Evolutionary conservation across 2,329 filamentous ascomycete genomes (phyloP).

Genomic region (Dactylellina drechsleri): DNA sequence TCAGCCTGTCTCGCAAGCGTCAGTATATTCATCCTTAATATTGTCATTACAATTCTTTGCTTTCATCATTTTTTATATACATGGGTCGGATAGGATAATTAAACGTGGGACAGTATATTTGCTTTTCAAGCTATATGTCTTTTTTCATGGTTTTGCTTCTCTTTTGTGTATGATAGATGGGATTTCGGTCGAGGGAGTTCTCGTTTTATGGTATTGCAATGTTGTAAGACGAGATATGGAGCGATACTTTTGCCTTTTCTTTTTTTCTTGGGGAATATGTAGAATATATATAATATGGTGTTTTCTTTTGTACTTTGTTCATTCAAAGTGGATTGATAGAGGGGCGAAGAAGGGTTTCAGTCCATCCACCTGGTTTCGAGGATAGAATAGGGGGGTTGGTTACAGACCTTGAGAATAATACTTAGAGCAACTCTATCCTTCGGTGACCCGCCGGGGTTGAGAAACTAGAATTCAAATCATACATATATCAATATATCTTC

Average conservation of each 20-base stretch:
- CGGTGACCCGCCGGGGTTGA: constrained; percentile 92
- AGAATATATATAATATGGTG: neutral
- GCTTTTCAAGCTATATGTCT: neutral
- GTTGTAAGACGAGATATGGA: neutral
- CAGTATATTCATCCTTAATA: constrained; percentile 19
- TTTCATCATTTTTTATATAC: neutral
- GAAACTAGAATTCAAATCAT: constrained; percentile 66
- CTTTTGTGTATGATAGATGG: neutral
- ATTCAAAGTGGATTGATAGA: neutral
- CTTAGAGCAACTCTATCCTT: constrained; percentile 94
- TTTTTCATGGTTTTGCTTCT: constrained; percentile 24
- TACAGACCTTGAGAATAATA: constrained; percentile 75
- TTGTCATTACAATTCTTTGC: neutral
- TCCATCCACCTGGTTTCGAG: too few relatives aligned
- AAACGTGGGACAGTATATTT: neutral
- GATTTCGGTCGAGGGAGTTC: neutral
- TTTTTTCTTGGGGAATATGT: constrained; percentile 8
- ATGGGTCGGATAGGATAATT: neutral
- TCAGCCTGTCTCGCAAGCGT: constrained; percentile 70
- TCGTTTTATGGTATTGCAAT: neutral
- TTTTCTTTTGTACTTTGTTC: neutral
- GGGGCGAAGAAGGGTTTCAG: neutral
- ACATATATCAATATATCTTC: neutral
- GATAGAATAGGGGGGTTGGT: neutral
- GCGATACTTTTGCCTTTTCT: constrained; percentile 14